Conservation (phyloP, 2,329 filamentous ascomycete species). For the Meredithiella fracta region DNA sequence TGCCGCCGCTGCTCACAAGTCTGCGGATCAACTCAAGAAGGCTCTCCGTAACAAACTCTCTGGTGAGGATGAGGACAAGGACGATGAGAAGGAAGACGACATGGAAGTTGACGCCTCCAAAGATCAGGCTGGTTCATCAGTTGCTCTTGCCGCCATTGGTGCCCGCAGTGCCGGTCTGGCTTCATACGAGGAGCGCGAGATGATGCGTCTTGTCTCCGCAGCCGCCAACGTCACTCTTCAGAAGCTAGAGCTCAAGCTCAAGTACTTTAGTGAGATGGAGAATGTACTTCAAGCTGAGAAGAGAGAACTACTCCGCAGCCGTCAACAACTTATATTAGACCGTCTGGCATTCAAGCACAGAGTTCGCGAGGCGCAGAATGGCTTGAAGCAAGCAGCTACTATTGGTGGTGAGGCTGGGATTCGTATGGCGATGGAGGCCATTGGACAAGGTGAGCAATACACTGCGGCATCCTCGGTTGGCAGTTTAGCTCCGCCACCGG, state of each 20-base stretch:
- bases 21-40: conserved; percentile 70
- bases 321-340: conserved; percentile 88
- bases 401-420: conserved; percentile 34
- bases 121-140: conserved; percentile 42
- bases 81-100: conserved; percentile 28
- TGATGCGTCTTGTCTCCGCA: conserved; percentile 81
- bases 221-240: conserved; percentile 88
- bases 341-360: conserved; percentile 78
- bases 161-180: conserved; percentile 75
- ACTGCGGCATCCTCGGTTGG: conserved; percentile 29
- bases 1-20: conserved; percentile 76
- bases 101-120: conserved; percentile 44
- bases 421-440: conserved; percentile 30
- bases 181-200: conserved; percentile 91
- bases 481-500: conserved; percentile 5
- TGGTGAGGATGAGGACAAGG: conserved; percentile 28
- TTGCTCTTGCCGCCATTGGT: conserved; percentile 73
- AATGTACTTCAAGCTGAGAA: conserved; percentile 80
- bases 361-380: conserved; percentile 66
- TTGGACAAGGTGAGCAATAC: conserved; percentile 34
- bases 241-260: conserved; percentile 88
- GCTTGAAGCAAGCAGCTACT: conserved; percentile 39
- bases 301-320: conserved; percentile 75
- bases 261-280: conserved; percentile 95
- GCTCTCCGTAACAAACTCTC: conserved; percentile 67